phyloP scores from a whole-genome alignment of 2,329 filamentous ascomycete species.

The Diaporthe vexans region DNA sequence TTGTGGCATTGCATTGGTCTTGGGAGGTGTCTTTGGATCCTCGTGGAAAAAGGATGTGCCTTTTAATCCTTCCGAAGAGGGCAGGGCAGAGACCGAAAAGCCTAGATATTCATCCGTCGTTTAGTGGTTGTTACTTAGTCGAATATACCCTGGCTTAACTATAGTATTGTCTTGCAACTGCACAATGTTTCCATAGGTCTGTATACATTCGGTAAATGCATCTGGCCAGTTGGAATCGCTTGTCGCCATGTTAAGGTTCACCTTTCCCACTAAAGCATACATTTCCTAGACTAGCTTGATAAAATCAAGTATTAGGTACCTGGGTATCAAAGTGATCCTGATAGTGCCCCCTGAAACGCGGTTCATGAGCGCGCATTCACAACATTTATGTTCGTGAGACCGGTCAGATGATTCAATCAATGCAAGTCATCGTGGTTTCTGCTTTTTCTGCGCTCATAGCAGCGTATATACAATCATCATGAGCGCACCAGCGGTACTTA shows the following conservation, averaged over 20 bases:
- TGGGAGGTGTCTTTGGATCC: slow-evolving; percentile 6
- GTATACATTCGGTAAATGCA: background rate
- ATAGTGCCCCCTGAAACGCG: background rate
- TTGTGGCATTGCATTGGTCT: background rate
- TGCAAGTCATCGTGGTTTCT: slow-evolving; percentile 21
- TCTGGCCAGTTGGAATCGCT: background rate
- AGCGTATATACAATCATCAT: slow-evolving; percentile 37
- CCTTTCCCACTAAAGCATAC: background rate
- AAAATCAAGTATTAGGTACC: background rate
- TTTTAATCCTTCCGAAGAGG: background rate
- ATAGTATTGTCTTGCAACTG: background rate
- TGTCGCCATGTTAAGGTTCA: background rate
- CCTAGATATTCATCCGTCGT: background rate
- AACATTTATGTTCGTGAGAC: too few relatives aligned
- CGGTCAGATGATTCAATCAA: background rate
- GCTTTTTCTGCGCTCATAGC: slow-evolving; percentile 28
- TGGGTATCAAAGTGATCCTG: too few relatives aligned
- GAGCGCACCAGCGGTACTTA: slow-evolving; percentile 22
- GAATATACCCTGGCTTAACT: background rate
- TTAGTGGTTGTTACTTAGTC: background rate
- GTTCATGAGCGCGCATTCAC: too few relatives aligned
- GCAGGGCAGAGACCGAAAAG: background rate
- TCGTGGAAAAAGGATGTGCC: background rate
- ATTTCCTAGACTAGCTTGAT: background rate
- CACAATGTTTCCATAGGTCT: background rate